A percentile compares a stretch with the other conserved stretches of the same genome.
Conservation (phyloP, 1,139 yeast genomes). For the Hyphopichia buzzinii region DNA sequence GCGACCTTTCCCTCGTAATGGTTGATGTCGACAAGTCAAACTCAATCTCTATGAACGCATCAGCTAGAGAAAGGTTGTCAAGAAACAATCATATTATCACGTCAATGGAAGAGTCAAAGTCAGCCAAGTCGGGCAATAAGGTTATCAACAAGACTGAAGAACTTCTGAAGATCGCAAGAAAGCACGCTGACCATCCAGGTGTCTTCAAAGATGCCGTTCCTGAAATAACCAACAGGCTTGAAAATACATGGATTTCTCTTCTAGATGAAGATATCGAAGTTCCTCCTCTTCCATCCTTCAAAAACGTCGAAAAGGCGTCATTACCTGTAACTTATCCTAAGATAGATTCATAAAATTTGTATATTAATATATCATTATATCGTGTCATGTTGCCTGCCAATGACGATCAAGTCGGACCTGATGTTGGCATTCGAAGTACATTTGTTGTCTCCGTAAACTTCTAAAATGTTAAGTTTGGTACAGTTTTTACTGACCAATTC, state of each 20-base stretch:
- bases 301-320: conserved; percentile 59
- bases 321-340: conserved; percentile 32
- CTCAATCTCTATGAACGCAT: conserved; percentile 24
- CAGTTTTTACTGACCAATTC: conserved; percentile 54
- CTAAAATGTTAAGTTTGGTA: conserved; percentile 60
- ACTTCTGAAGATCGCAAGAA: conserved; percentile 30
- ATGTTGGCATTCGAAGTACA: conserved; percentile 57
- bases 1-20: conserved; percentile 21
- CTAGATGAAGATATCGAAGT: conserved; percentile 18
- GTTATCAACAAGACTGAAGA: conserved; percentile 20
- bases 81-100: conserved; percentile 18
- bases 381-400: conserved; percentile 76
- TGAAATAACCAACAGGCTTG: conserved; percentile 47
- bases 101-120: conserved; percentile 11
- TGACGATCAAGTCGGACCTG: conserved; percentile 56
- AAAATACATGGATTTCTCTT: conserved; percentile 23
- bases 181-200: conserved; percentile 64
- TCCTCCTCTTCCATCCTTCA: conserved; percentile 55
- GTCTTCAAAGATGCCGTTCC: conserved; percentile 52
- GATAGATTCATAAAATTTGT: conserved; percentile 3
- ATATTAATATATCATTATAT: conserved; percentile 19
- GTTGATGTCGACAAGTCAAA: conserved; percentile 25
- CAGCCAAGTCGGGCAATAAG: conserved; percentile 6
- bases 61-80: conserved; percentile 24
- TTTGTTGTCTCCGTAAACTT: conserved; percentile 75